Evolutionary conservation across 495 filamentous ascomycete genomes (phyloP).

Genomic region (Aspergillus cristatus): DNA sequence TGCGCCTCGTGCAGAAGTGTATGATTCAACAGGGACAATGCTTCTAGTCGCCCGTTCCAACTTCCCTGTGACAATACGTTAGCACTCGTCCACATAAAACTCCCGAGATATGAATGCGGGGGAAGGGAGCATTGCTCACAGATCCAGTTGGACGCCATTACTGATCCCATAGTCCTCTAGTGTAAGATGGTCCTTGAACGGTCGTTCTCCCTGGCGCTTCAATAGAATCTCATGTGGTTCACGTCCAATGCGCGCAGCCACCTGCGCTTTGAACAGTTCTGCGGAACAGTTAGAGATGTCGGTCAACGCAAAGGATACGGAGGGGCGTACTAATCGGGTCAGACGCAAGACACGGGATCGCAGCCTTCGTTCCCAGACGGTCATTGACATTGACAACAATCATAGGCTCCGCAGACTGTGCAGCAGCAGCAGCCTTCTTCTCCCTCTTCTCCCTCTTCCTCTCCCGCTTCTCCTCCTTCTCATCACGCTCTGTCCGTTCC

Average conservation of each 20-base stretch:
- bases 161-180: conserved; percentile 84
- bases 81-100: conserved; percentile 6
- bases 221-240: conserved; percentile 84
- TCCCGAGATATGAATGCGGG: neutral
- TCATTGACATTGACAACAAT: conserved; percentile 91
- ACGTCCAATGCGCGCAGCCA: conserved; percentile 76
- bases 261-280: conserved; percentile 79
- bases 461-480: conserved; percentile 21
- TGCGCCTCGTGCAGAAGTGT: too few species aligned
- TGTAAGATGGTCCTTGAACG: conserved; percentile 82
- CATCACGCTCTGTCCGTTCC: conserved; percentile 14
- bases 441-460: conserved; percentile 32
- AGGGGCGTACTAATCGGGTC: conserved; percentile 56
- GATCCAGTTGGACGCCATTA: conserved; percentile 81
- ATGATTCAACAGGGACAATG: neutral
- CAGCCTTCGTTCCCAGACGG: conserved; percentile 79
- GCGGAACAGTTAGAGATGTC: conserved; percentile 5
- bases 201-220: conserved; percentile 82
- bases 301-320: conserved; percentile 7
- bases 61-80: conserved; percentile 38
- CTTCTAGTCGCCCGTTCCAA: conserved; percentile 69
- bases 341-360: conserved; percentile 74
- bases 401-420: conserved; percentile 56
- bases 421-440: conserved; percentile 23
- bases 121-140: conserved; percentile 37